These are phyloP conservation scores for Thuja plicata DNA, from an alignment of 83 land plant genomes.

Conservation along the genomic window DNA sequence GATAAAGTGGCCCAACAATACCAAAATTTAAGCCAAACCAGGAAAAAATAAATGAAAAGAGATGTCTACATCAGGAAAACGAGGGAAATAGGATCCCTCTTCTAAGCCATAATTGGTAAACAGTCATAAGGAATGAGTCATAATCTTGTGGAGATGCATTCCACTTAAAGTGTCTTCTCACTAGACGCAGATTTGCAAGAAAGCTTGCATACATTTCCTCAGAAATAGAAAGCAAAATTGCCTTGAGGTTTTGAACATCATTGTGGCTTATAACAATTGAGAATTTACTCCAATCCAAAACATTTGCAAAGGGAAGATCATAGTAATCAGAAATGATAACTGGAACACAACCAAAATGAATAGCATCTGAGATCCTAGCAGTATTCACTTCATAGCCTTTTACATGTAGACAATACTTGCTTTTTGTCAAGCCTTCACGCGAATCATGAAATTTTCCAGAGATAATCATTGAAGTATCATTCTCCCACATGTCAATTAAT, in stretches of 20 bases:
- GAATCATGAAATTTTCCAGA: slow-evolving; percentile 25
- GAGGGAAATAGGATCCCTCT: slow-evolving; percentile 19
- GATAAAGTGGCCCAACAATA: neutral
- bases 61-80: neutral
- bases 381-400: slow-evolving; percentile 80
- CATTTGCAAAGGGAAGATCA: slow-evolving; percentile 63
- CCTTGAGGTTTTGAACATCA: slow-evolving; percentile 39
- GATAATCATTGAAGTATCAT: slow-evolving; percentile 43
- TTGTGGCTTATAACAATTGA: slow-evolving; percentile 32
- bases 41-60: neutral
- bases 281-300: slow-evolving; percentile 54
- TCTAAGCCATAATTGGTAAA: slow-evolving; percentile 54
- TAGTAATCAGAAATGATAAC: slow-evolving; percentile 58
- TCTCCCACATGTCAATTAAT: slow-evolving; percentile 40
- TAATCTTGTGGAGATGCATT: slow-evolving; percentile 33
- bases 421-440: slow-evolving; percentile 37
- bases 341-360: slow-evolving; percentile 70
- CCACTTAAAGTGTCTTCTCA: slow-evolving; percentile 48
- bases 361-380: slow-evolving; percentile 65
- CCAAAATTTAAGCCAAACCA: neutral
- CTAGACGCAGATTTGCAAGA: slow-evolving; percentile 24
- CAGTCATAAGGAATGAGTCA: slow-evolving; percentile 58
- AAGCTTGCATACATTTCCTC: slow-evolving; percentile 31
- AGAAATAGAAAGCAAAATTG: slow-evolving; percentile 28
- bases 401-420: slow-evolving; percentile 65